phyloP scores from a whole-genome alignment of 192 early-diverging fungal species.

The Jimgerdemannia lactiflua region DNA sequence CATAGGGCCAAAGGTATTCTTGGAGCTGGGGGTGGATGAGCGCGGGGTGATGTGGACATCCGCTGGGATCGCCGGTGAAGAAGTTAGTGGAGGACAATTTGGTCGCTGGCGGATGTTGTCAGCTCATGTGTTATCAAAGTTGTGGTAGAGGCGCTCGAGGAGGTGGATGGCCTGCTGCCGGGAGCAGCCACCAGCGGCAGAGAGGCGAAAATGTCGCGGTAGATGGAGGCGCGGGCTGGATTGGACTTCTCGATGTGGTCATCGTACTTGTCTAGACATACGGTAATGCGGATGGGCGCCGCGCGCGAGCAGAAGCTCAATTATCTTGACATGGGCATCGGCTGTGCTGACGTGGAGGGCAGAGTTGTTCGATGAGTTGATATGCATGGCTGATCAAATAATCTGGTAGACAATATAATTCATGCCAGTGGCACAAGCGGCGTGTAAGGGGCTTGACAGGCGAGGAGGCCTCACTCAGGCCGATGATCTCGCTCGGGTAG shows the following conservation, averaged over 20 bases:
- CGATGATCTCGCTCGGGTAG: neutral
- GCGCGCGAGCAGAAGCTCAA: neutral
- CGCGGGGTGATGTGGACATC: neutral
- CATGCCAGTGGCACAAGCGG: neutral
- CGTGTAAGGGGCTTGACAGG: neutral
- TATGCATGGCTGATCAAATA: neutral
- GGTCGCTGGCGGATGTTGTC: neutral
- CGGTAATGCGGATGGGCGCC: neutral
- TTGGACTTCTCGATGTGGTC: neutral
- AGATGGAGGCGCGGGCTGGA: too few relatives aligned
- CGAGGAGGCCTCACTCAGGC: neutral
- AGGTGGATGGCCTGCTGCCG: too few relatives aligned
- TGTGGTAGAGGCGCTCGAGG: neutral
- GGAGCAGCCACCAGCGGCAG: too few relatives aligned
- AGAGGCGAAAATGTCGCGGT: too few relatives aligned
- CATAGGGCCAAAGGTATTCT: neutral
- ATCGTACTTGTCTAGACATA: neutral
- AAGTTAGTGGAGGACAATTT: neutral
- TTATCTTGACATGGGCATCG: neutral
- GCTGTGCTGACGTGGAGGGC: neutral
- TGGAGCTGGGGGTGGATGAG: neutral
- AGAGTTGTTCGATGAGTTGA: neutral
- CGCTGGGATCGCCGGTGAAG: neutral
- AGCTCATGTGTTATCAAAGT: neutral
- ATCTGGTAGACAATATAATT: neutral